phyloP scores from a whole-genome alignment of 1,139 yeast genomes.

The Petasospora fabianii region DNA sequence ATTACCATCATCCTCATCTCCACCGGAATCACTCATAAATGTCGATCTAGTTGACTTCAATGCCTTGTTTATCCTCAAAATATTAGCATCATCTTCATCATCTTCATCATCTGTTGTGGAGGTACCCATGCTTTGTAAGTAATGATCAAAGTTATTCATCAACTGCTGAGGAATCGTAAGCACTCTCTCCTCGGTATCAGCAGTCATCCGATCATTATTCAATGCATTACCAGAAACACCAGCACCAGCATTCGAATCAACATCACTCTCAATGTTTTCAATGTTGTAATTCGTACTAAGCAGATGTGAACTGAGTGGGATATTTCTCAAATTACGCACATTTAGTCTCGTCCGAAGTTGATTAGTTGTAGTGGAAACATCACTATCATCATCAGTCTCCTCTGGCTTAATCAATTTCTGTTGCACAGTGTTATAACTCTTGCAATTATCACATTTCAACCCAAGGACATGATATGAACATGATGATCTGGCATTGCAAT shows the following conservation, averaged over 20 bases:
- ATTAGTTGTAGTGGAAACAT: constrained; percentile 23
- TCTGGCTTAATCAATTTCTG: constrained; percentile 51
- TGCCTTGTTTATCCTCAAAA: constrained; percentile 23
- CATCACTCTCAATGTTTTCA: constrained; percentile 16
- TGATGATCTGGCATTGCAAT: constrained; percentile 80
- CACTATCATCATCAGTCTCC: constrained; percentile 36
- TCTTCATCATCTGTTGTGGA: constrained; percentile 22
- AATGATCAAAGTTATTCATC: constrained; percentile 26
- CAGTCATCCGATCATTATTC: too few species aligned
- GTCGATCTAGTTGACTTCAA: constrained; percentile 8
- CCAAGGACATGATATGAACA: constrained; percentile 83
- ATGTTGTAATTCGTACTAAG: constrained; percentile 25
- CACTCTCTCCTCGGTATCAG: constrained; percentile 8
- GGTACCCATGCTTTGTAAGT: constrained; percentile 21
- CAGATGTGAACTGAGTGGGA: constrained; percentile 22
- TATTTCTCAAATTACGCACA: constrained; percentile 18
- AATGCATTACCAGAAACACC: background rate
- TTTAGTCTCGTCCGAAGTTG: constrained; percentile 13
- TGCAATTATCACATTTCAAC: constrained; percentile 79
- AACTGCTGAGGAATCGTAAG: constrained; percentile 27
- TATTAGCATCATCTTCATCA: constrained; percentile 20
- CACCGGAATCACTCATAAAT: constrained; percentile 11
- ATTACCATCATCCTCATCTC: constrained; percentile 8
- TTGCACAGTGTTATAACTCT: constrained; percentile 82
- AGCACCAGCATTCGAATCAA: constrained; percentile 1